Evolutionary conservation across 2,329 filamentous ascomycete species (phyloP).

Genomic region (Albophoma yamanashiensis): DNA sequence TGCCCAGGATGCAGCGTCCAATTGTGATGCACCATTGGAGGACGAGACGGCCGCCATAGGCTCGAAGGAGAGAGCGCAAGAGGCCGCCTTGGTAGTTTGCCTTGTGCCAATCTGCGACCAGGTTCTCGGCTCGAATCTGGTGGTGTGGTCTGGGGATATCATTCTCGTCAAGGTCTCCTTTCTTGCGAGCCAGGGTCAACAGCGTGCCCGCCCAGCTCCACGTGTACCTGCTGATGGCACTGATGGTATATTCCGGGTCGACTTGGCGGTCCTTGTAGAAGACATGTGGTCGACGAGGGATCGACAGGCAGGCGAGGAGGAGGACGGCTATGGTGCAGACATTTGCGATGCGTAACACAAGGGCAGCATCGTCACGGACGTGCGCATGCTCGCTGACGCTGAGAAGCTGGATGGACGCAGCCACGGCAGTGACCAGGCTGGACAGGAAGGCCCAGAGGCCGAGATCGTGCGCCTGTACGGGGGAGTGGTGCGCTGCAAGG

Average conservation of each 20-base stretch:
- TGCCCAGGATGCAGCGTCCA: constrained; percentile 45
- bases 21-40: constrained; percentile 50
- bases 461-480: constrained; percentile 41
- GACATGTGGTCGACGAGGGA: constrained; percentile 60
- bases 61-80: constrained; percentile 47
- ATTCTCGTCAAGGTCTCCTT: constrained; percentile 47
- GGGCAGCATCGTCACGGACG: constrained; percentile 24
- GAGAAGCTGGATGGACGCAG: constrained; percentile 34
- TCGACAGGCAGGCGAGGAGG: constrained; percentile 35
- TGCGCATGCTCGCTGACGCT: constrained; percentile 19
- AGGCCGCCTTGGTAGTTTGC: constrained; percentile 38
- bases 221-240: constrained; percentile 50
- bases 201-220: constrained; percentile 53
- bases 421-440: constrained; percentile 28
- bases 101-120: constrained; percentile 37
- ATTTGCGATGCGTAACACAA: constrained; percentile 36
- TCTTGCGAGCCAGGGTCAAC: constrained; percentile 42
- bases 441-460: constrained; percentile 42
- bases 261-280: constrained; percentile 48
- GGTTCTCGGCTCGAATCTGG: constrained; percentile 38
- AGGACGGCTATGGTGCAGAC: constrained; percentile 33
- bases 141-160: constrained; percentile 54
- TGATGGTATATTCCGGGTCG: constrained; percentile 51
- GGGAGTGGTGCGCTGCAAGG: constrained; percentile 36
- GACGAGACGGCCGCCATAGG: constrained; percentile 44